A percentile compares a stretch with the other conserved stretches of the same genome.
These are phyloP conservation scores for Ganoderma sinense DNA, from an alignment of 1,284 basidiomycete species.

Conservation along the genomic window DNA sequence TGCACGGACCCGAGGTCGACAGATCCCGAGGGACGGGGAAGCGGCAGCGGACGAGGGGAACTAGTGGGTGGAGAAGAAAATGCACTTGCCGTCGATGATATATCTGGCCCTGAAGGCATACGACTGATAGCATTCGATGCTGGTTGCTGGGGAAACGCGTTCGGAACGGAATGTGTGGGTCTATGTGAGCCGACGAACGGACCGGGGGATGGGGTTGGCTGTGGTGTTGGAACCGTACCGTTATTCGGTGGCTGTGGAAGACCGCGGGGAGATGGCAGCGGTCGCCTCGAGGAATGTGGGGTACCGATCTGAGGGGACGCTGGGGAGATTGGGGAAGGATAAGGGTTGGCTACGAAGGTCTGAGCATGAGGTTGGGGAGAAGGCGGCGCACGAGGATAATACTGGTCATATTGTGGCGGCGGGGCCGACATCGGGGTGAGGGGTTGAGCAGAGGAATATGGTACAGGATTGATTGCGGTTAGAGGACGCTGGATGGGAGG, in stretches of 20 bases:
- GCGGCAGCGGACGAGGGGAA: conserved; percentile 35
- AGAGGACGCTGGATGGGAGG: conserved; percentile 4
- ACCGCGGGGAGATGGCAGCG: conserved; percentile 32
- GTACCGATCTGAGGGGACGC: conserved; percentile 20
- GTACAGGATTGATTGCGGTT: conserved; percentile 14
- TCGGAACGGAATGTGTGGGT: conserved; percentile 29
- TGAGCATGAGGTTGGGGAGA: conserved; percentile 23
- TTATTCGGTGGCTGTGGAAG: conserved; percentile 16
- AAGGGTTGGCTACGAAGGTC: conserved; percentile 18
- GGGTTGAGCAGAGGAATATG: conserved; percentile 11
- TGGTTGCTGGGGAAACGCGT: conserved; percentile 6
- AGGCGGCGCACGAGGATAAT: conserved; percentile 16
- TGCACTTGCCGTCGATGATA: conserved; percentile 17
- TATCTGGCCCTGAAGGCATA: conserved; percentile 15
- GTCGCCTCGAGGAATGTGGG: conserved; percentile 28
- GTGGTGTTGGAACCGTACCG: conserved; percentile 19
- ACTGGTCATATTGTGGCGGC: conserved; percentile 15
- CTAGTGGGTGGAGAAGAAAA: conserved; percentile 23
- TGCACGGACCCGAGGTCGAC: conserved; percentile 28
- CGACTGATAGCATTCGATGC: conserved; percentile 4
- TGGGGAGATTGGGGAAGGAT: conserved; percentile 31
- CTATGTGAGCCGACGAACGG: conserved; percentile 24
- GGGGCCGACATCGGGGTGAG: conserved; percentile 17
- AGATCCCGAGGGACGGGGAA: conserved; percentile 33
- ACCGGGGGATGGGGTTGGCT: conserved; percentile 23